Base-by-base conservation (phyloP, 2,329 filamentous ascomycete genomes). In the Colletotrichum scovillei region DNA sequence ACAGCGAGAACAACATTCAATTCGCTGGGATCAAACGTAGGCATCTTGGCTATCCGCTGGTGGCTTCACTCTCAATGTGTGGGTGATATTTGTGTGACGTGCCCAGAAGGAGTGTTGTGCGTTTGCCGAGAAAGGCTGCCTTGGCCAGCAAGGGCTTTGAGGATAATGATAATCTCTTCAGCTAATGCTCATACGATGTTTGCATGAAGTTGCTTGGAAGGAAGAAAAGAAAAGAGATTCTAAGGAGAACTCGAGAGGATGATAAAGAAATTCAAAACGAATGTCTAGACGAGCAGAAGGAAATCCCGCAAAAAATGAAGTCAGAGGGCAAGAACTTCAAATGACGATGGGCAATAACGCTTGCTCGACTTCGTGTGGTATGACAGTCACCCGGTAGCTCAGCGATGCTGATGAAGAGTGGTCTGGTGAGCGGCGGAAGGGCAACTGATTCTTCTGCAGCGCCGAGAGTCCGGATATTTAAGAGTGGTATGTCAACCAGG, bases 1-100 rank as follows among this genome's bases (percentile, higher is more conserved):
- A 87, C 78, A 9, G 82, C 79, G 42, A 86, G 79, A 55, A 89
- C 86, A n/a, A 89, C 82, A 76, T 89, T 89, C 69, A 89, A 83
- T 69, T 78, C 76, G 73, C 73, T 78, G 24, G 73, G 58, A 63
- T 76, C 69, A 56, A 78, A 76, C 46, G 69, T 73, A 57, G 76
- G 76, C 77, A 78, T 78, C 66, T 71, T 72, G 75, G 66, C 55
- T 24, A 5, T 24, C 46, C 26, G 53, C 28, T 46, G 55, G 65
- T 60, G 42, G 53, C 59, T 69, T 73, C 66, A 49, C 42, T 46
- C 55, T 16, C 55, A 42, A 60, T 9, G 9, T 55, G 22, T 19
- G 12, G 16, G 46, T 26, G 53, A 35, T 60, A 32, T 60, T n/a
- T n/a, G 38, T 55, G 30, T 60, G 38, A 49, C 19, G 42, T 22